Evolutionary conservation across 1,139 yeast genomes (phyloP).

Genomic region (Zygosaccharomyces pseudobailii): DNA sequence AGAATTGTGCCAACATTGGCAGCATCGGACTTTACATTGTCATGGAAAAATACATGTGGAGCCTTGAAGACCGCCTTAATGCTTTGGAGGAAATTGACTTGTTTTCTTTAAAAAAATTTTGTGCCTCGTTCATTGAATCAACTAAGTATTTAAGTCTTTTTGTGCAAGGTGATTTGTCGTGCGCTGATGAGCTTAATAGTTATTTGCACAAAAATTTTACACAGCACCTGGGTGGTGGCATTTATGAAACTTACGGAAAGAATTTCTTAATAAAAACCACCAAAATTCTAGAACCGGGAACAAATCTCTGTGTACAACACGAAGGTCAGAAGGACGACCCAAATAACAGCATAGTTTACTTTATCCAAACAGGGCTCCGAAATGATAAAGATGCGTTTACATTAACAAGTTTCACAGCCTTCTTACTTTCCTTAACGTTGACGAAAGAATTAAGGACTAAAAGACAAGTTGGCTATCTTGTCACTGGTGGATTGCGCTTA

Average conservation of each 20-base stretch:
- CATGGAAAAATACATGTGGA: constrained; percentile 51
- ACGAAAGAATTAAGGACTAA: constrained; percentile 45
- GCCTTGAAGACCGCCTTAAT: constrained; percentile 47
- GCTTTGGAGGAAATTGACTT: constrained; percentile 56
- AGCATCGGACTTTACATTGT: constrained; percentile 46
- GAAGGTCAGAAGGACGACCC: constrained; percentile 41
- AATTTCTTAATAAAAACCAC: constrained; percentile 31
- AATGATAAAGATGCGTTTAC: constrained; percentile 35
- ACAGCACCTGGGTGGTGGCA: constrained; percentile 13
- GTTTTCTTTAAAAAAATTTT: constrained; percentile 34
- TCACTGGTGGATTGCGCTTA: constrained; percentile 49
- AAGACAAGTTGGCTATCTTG: constrained; percentile 55
- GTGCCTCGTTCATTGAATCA: constrained; percentile 25
- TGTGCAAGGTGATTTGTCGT: constrained; percentile 46
- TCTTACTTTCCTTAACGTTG: constrained; percentile 40
- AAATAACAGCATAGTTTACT: constrained; percentile 46
- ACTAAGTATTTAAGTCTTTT: constrained; percentile 40
- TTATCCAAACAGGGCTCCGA: constrained; percentile 52
- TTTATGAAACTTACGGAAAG: not conserved
- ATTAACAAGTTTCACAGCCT: constrained; percentile 44
- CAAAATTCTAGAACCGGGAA: constrained; percentile 37
- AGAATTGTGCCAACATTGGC: constrained; percentile 42
- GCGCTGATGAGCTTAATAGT: constrained; percentile 25
- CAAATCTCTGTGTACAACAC: constrained; percentile 34
- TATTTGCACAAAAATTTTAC: constrained; percentile 22